Evolutionary conservation across 345 rosid genomes (phyloP).

Genomic region (Heritiera littoralis): DNA sequence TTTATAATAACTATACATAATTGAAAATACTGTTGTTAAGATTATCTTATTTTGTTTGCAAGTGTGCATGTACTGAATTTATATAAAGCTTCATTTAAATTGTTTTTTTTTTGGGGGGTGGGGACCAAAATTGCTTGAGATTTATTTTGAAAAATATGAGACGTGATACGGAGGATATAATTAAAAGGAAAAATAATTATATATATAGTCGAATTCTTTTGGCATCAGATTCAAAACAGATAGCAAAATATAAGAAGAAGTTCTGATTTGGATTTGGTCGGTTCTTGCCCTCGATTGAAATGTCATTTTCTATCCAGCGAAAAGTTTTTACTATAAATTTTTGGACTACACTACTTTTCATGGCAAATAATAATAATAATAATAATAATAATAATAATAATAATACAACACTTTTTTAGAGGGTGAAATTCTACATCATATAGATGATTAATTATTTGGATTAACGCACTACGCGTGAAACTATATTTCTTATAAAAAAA

Average conservation of each 20-base stretch:
- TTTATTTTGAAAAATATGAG: neutral
- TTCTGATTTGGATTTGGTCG: neutral
- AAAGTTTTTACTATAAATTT: neutral
- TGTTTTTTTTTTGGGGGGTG: too few species aligned
- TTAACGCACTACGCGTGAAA: neutral
- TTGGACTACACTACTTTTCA: neutral
- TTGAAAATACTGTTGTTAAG: neutral
- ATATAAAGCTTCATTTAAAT: too few species aligned
- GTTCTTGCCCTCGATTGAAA: neutral
- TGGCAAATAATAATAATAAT: neutral
- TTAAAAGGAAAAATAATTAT: too few species aligned
- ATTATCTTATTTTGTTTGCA: neutral
- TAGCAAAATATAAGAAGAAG: neutral
- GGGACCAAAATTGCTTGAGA: neutral
- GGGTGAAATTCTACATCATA: neutral
- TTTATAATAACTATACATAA: too few species aligned
- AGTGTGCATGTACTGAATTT: neutral
- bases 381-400: too few species aligned
- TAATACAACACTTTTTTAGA: neutral
- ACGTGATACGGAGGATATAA: neutral
- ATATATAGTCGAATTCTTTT: neutral
- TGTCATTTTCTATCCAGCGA: neutral
- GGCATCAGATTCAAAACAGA: neutral
- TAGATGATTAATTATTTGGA: neutral
- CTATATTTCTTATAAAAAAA: too few species aligned